phyloP scores from a whole-genome alignment of 345 rosid species.

The Erodium maritimum region DNA sequence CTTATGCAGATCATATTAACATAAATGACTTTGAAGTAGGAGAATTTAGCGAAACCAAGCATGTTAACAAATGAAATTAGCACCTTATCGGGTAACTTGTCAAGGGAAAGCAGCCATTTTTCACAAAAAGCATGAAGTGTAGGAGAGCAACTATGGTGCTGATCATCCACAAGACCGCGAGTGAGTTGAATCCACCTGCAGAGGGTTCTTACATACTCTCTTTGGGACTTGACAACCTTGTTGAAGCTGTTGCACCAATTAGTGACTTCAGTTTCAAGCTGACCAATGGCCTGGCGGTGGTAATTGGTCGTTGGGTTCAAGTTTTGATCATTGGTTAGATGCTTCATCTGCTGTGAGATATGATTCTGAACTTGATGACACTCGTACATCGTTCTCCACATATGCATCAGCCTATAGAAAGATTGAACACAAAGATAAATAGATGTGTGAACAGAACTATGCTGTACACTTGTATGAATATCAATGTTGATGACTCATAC shows the following conservation, averaged over 20 bases:
- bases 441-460: slow-evolving; percentile 4
- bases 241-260: slow-evolving; percentile 71
- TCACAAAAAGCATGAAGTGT: too few species aligned
- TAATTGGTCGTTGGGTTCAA: slow-evolving; percentile 45
- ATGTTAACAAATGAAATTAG: too few species aligned
- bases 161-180: slow-evolving; percentile 36
- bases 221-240: slow-evolving; percentile 47
- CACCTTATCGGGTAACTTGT: too few species aligned
- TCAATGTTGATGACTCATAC: slow-evolving; percentile 26
- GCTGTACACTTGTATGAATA: background rate
- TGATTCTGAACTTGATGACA: slow-evolving; percentile 69
- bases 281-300: slow-evolving; percentile 62
- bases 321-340: slow-evolving; percentile 33
- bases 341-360: slow-evolving; percentile 56
- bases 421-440: slow-evolving; percentile 3
- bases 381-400: slow-evolving; percentile 72
- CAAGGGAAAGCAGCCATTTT: too few species aligned
- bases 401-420: slow-evolving; percentile 46
- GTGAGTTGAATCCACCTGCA: slow-evolving; percentile 56
- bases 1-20: too few species aligned
- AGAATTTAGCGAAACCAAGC: background rate
- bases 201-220: slow-evolving; percentile 57
- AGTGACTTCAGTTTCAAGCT: slow-evolving; percentile 64
- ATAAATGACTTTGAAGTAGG: too few species aligned
- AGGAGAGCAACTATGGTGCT: slow-evolving; percentile 23